Conservation (phyloP, 2,329 filamentous ascomycete species). For the Pyricularia grisea region DNA sequence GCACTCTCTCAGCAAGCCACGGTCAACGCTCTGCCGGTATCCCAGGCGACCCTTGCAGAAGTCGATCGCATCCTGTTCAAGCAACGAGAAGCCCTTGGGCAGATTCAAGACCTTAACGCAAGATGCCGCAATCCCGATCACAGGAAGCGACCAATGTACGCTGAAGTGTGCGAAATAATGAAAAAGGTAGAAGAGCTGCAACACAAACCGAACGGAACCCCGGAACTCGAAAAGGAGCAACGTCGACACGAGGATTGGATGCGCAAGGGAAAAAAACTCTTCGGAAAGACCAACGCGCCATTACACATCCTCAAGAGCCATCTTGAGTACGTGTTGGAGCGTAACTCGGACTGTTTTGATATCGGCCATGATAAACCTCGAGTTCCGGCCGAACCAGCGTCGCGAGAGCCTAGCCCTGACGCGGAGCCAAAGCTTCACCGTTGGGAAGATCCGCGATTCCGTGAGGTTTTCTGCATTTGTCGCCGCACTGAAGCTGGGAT, state of each 20-base stretch:
- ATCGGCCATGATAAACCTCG: slow-evolving; percentile 75
- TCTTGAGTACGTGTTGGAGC: slow-evolving; percentile 85
- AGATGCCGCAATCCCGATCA: slow-evolving; percentile 68
- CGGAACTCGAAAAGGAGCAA: slow-evolving; percentile 89
- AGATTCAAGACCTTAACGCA: slow-evolving; percentile 74
- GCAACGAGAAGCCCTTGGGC: slow-evolving; percentile 85
- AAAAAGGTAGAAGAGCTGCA: slow-evolving; percentile 81
- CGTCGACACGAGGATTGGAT: slow-evolving; percentile 99
- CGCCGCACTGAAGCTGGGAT: slow-evolving; percentile 87
- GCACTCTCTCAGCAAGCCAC: slow-evolving; percentile 77
- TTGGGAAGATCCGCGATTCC: slow-evolving; percentile 52
- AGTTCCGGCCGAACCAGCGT: slow-evolving; percentile 84
- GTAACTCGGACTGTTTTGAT: slow-evolving; percentile 88
- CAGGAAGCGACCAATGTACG: slow-evolving; percentile 72
- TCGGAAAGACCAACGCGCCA: slow-evolving; percentile 95
- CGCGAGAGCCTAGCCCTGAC: slow-evolving; percentile 59
- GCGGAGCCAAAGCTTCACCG: slow-evolving; percentile 33
- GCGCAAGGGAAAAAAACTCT: slow-evolving; percentile 93
- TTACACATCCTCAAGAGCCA: slow-evolving; percentile 92
- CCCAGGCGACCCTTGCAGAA: slow-evolving; percentile 65
- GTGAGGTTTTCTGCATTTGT: slow-evolving; percentile 95
- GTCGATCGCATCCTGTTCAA: slow-evolving; percentile 93
- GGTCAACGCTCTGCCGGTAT: slow-evolving; percentile 64
- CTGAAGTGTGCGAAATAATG: slow-evolving; percentile 83
- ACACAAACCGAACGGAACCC: slow-evolving; percentile 81